Conservation (phyloP, 371 early-diverging fungal species). For the Mucor mucedo region DNA sequence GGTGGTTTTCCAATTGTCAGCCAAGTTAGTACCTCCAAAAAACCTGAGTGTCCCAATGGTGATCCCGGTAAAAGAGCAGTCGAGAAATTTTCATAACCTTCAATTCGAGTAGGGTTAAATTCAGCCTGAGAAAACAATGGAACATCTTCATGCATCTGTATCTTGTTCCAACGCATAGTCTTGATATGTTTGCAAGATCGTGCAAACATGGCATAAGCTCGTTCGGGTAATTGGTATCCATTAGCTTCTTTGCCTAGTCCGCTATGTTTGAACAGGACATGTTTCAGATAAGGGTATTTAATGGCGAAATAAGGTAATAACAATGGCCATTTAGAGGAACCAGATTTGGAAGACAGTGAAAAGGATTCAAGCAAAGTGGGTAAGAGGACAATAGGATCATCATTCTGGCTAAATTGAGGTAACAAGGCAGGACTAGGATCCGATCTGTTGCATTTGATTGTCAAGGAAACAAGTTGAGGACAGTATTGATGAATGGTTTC, state of each 20-base stretch:
- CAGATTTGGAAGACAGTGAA: constrained; percentile 24
- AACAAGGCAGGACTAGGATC: constrained; percentile 22
- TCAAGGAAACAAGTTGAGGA: constrained; percentile 9
- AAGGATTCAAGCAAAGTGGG: constrained; percentile 7
- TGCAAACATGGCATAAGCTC: constrained; percentile 7
- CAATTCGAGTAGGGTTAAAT: constrained; percentile 4
- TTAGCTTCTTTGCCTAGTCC: constrained; percentile 24
- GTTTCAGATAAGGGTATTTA: constrained; percentile 27
- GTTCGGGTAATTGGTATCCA: not conserved
- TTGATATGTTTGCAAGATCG: constrained; percentile 10
- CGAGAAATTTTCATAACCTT: constrained; percentile 22
- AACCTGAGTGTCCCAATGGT: constrained; percentile 11
- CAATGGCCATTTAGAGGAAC: constrained; percentile 24
- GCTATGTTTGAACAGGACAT: constrained; percentile 20
- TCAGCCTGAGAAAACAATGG: too few species aligned
- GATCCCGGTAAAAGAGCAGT: not conserved
- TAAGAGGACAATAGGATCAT: constrained; percentile 2
- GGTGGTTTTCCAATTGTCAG: constrained; percentile 27
- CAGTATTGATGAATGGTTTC: constrained; percentile 24
- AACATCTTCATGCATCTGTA: constrained; percentile 12
- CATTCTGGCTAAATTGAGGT: constrained; percentile 9
- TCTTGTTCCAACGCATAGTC: constrained; percentile 23
- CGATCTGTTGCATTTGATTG: constrained; percentile 15
- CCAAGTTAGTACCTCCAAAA: constrained; percentile 14
- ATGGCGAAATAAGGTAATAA: constrained; percentile 27